A percentile compares a stretch with the other conserved stretches of the same genome.
These are phyloP conservation scores for Spinacia oleracea DNA, from an alignment of 179 eudicot genomes.

Conservation along the genomic window DNA sequence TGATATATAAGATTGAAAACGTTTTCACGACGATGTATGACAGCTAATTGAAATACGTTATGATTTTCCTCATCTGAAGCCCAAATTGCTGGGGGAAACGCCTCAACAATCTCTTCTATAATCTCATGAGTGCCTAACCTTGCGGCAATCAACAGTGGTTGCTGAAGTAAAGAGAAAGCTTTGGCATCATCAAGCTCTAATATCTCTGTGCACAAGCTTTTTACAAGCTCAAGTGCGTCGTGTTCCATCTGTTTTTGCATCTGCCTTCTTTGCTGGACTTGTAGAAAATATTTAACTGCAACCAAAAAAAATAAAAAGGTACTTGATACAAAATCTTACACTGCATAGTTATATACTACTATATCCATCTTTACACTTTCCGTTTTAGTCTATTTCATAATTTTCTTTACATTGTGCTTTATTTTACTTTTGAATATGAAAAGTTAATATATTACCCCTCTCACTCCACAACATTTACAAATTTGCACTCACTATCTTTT, in stretches of 20 bases:
- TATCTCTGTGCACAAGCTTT: conserved; percentile 33
- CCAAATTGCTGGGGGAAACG: conserved; percentile 32
- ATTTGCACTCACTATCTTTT: too few species aligned
- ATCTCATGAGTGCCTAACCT: conserved; percentile 33
- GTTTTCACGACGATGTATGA: conserved; percentile 35
- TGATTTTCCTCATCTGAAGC: neutral
- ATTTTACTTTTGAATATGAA: too few species aligned
- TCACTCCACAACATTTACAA: too few species aligned
- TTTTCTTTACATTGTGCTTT: too few species aligned
- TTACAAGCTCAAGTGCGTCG: conserved; percentile 36
- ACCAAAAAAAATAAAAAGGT: too few species aligned
- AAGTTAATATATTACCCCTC: too few species aligned
- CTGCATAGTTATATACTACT: neutral
- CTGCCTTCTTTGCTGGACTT: neutral
- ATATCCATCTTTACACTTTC: too few species aligned
- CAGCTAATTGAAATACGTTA: conserved; percentile 32
- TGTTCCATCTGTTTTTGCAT: conserved; percentile 22
- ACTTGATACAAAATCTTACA: neutral
- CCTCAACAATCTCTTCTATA: conserved; percentile 34
- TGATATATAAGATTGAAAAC: conserved; percentile 42
- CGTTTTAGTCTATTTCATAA: too few species aligned
- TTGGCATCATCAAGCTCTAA: conserved; percentile 16
- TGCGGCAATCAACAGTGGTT: conserved; percentile 33
- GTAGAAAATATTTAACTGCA: conserved; percentile 1
- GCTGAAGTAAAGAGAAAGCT: conserved; percentile 14